Conservation (phyloP, 352 stramenopile species). For the Globisporangium echinulatum region DNA sequence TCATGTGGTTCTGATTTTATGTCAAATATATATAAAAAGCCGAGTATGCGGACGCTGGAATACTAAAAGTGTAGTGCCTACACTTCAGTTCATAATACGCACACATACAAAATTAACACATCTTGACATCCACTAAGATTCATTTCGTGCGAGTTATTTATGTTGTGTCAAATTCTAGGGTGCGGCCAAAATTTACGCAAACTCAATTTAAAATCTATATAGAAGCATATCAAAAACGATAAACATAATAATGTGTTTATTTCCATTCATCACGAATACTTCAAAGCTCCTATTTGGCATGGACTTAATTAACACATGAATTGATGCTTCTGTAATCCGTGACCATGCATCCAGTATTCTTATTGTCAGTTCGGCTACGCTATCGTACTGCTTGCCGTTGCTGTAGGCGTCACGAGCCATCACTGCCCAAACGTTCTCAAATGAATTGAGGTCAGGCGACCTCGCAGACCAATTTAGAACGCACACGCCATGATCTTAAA, state of each 20-base stretch:
- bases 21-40: too few species aligned
- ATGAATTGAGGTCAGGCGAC: background rate
- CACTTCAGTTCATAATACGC: too few species aligned
- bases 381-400: background rate
- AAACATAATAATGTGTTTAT: too few species aligned
- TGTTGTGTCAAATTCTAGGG: background rate
- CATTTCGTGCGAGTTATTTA: background rate
- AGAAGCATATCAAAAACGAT: too few species aligned
- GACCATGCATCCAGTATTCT: slow-evolving; percentile 6
- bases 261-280: too few species aligned
- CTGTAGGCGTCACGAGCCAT: background rate
- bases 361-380: slow-evolving; percentile 8
- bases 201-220: background rate
- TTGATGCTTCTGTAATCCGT: slow-evolving; percentile 3
- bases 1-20: too few species aligned
- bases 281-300: too few species aligned
- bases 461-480: background rate
- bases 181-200: background rate
- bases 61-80: too few species aligned
- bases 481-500: background rate
- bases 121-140: too few species aligned
- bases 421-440: background rate
- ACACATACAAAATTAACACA: too few species aligned
- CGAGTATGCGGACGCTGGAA: too few species aligned
- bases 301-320: too few species aligned